These are phyloP conservation scores for Spirogloea muscicola DNA, from an alignment of 139 green algal species.

Conservation along the genomic window DNA sequence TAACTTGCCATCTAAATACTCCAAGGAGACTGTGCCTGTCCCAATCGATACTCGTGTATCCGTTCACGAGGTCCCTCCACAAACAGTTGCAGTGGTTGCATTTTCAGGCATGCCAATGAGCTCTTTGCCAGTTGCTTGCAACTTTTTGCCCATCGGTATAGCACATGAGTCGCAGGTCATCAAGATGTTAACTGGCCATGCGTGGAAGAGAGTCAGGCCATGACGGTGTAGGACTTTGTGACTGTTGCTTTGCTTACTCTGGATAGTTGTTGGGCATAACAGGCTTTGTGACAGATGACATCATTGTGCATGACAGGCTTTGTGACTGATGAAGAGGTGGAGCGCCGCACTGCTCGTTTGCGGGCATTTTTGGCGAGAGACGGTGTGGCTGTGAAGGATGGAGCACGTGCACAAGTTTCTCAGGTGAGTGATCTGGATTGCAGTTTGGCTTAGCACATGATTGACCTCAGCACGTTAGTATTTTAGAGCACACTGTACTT, in stretches of 20 bases:
- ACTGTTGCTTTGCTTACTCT: neutral
- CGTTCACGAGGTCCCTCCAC: constrained; percentile 4
- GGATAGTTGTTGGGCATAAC: neutral
- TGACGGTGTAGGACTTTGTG: neutral
- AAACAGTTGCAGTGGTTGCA: constrained; percentile 15
- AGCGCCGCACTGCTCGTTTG: too few species aligned
- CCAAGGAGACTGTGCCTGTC: neutral
- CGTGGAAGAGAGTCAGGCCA: neutral
- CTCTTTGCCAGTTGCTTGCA: too few species aligned
- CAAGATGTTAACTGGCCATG: neutral
- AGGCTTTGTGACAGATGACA: too few species aligned
- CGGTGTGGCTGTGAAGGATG: too few species aligned
- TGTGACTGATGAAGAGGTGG: constrained; percentile 4
- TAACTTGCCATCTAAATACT: constrained; percentile 16
- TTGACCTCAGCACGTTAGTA: too few species aligned
- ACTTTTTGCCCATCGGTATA: too few species aligned
- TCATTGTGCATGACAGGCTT: too few species aligned
- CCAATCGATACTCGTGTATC: neutral
- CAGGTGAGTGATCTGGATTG: too few species aligned
- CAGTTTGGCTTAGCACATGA: too few species aligned
- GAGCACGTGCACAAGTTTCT: too few species aligned
- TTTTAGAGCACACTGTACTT: too few species aligned
- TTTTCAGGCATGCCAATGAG: constrained; percentile 15
- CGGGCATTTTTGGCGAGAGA: too few species aligned
- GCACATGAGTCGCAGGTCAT: neutral